Conservation (phyloP, 805 yeast genomes). For the Wickerhamiella qilinensis region DNA sequence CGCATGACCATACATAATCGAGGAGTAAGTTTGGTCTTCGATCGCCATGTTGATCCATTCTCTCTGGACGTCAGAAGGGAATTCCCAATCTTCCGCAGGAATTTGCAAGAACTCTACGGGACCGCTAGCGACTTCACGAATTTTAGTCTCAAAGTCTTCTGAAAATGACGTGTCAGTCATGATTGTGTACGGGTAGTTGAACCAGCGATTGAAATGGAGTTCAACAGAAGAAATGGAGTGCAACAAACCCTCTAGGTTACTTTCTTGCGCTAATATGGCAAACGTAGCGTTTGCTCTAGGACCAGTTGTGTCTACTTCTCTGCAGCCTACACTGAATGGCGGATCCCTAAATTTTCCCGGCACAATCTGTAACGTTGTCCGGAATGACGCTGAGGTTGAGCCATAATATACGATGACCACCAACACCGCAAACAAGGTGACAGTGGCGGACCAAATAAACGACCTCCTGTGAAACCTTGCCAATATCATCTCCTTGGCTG, state of each 20-base stretch:
- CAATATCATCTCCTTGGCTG: too few relatives aligned
- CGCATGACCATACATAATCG: constrained; percentile 68
- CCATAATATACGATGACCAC: too few relatives aligned
- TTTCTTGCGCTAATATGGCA: constrained; percentile 68
- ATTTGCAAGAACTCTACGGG: constrained; percentile 59
- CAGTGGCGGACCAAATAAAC: too few relatives aligned
- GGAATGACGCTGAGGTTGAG: too few relatives aligned
- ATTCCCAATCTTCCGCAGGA: constrained; percentile 49
- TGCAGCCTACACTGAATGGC: constrained; percentile 8
- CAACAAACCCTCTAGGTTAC: constrained; percentile 63
- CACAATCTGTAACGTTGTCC: too few relatives aligned
- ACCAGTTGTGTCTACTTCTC: constrained; percentile 5
- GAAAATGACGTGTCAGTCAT: constrained; percentile 66
- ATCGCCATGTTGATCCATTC: constrained; percentile 39
- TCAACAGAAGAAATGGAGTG: constrained; percentile 62
- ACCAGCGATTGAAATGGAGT: constrained; percentile 87
- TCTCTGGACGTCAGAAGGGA: constrained; percentile 32
- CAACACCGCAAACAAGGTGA: too few relatives aligned
- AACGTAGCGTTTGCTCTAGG: constrained; percentile 68
- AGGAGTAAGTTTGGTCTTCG: constrained; percentile 64
- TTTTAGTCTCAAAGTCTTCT: constrained; percentile 41
- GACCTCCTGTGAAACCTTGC: too few relatives aligned
- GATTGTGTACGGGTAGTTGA: constrained; percentile 81
- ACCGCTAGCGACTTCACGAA: constrained; percentile 38
- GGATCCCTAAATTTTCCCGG: constrained; percentile 2